phyloP scores from a whole-genome alignment of 2,329 filamentous ascomycete genomes.

The Ophiostoma novo-ulmi region DNA sequence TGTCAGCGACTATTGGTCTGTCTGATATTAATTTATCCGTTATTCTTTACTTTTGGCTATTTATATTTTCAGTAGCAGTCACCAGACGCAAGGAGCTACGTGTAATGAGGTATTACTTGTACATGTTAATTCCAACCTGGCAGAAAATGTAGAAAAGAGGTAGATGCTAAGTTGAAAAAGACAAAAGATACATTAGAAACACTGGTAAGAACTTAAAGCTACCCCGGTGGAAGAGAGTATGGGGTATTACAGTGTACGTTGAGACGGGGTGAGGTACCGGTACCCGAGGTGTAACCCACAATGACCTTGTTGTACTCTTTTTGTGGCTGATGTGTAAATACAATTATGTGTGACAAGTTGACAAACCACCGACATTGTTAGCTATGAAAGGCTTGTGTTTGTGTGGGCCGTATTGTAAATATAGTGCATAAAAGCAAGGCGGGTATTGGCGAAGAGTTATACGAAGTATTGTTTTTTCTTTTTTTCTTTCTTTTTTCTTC shows the following conservation, averaged over 20 bases:
- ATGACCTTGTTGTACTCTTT: neutral
- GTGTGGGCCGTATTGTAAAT: neutral
- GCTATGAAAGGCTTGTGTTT: neutral
- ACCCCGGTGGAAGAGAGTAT: no score
- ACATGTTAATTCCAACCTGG: neutral
- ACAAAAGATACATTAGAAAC: neutral
- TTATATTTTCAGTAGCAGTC: neutral
- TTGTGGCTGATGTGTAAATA: neutral
- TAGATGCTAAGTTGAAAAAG: neutral
- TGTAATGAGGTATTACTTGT: neutral
- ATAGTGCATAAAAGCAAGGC: neutral
- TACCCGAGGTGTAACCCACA: neutral
- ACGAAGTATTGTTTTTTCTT: neutral
- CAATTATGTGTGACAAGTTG: neutral
- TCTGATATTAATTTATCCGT: neutral
- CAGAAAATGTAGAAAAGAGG: conserved; percentile 2
- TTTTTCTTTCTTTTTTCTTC: no score
- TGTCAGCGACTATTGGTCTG: neutral
- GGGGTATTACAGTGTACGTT: neutral
- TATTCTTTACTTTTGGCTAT: neutral
- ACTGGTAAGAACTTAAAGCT: neutral
- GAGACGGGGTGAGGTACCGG: neutral
- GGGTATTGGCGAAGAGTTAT: neutral
- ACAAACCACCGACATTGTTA: neutral
- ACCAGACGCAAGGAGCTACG: neutral